These are phyloP conservation scores for Apiospora phragmitis DNA, from an alignment of 2,329 filamentous ascomycete genomes.

Conservation along the genomic window DNA sequence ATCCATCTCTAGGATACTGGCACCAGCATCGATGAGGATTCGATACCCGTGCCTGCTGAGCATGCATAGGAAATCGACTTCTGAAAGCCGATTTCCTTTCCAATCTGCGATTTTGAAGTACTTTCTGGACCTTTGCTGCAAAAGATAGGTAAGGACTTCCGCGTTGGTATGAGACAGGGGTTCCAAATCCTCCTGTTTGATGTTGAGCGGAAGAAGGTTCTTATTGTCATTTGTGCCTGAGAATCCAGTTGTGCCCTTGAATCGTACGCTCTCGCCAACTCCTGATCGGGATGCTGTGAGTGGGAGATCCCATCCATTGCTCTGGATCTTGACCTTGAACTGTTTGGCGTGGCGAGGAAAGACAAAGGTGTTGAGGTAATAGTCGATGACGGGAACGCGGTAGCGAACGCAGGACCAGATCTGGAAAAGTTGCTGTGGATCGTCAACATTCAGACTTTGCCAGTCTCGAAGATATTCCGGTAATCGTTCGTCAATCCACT, in stretches of 20 bases:
- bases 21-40: conserved; percentile 65
- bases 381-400: conserved; percentile 54
- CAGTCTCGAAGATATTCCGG: conserved; percentile 50
- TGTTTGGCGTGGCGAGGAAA: conserved; percentile 67
- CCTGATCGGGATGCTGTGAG: conserved; percentile 32
- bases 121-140: conserved; percentile 18
- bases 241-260: conserved; percentile 56
- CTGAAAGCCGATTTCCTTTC: conserved; percentile 40
- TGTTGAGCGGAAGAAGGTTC: conserved; percentile 58
- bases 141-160: conserved; percentile 55
- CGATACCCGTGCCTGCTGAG: conserved; percentile 41
- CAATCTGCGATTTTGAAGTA: conserved; percentile 41
- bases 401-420: conserved; percentile 53
- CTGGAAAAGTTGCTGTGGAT: conserved; percentile 48
- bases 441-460: conserved; percentile 60
- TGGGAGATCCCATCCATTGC: conserved; percentile 69
- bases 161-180: conserved; percentile 61
- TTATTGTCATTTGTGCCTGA: conserved; percentile 70
- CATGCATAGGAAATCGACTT: conserved; percentile 43
- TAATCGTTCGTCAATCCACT: conserved; percentile 43
- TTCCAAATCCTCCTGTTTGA: conserved; percentile 61
- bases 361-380: conserved; percentile 63
- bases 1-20: conserved; percentile 62
- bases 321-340: conserved; percentile 62
- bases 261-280: neutral